These are phyloP conservation scores for Colletotrichum cereale DNA, from an alignment of 2,329 filamentous ascomycete species.

Conservation along the genomic window DNA sequence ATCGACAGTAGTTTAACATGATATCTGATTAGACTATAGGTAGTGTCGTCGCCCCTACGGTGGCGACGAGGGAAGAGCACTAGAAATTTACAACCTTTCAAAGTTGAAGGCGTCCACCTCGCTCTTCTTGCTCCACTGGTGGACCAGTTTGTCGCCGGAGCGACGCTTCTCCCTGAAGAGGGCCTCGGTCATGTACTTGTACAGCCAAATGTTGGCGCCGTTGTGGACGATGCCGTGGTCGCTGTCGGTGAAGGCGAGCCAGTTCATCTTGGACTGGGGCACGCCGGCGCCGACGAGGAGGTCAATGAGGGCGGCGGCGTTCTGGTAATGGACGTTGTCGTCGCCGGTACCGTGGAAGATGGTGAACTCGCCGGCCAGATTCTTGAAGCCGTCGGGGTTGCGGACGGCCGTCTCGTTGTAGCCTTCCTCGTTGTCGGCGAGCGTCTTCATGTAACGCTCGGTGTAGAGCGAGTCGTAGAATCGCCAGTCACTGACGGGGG, in stretches of 20 bases:
- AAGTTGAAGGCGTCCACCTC: conserved; percentile 26
- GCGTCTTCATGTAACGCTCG: conserved; percentile 78
- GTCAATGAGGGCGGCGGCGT: conserved; percentile 72
- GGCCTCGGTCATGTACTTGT: conserved; percentile 71
- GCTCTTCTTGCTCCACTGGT: conserved; percentile 52
- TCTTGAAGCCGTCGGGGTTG: conserved; percentile 71
- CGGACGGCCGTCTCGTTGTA: conserved; percentile 73
- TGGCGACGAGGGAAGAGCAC: too few species aligned
- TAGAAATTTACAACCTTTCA: background rate
- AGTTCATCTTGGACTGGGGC: conserved; percentile 71
- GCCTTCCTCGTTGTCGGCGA: conserved; percentile 66
- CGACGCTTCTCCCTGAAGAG: conserved; percentile 73
- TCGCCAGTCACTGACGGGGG: conserved; percentile 76
- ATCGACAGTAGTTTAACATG: too few species aligned
- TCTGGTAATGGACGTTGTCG: conserved; percentile 80
- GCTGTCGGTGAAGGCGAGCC: conserved; percentile 74
- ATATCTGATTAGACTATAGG: background rate
- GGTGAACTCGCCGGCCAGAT: conserved; percentile 69
- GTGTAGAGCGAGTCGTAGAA: conserved; percentile 81
- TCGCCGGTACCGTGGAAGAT: conserved; percentile 77
- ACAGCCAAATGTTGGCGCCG: conserved; percentile 67
- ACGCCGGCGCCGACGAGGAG: conserved; percentile 70
- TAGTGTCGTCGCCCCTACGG: background rate
- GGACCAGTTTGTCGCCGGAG: conserved; percentile 46
- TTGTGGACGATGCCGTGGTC: conserved; percentile 73